Percentiles rank a stretch among this genome's conserved stretches.
Conservation (phyloP, 768 basidiomycete genomes). For the Trametes villosa region DNA sequence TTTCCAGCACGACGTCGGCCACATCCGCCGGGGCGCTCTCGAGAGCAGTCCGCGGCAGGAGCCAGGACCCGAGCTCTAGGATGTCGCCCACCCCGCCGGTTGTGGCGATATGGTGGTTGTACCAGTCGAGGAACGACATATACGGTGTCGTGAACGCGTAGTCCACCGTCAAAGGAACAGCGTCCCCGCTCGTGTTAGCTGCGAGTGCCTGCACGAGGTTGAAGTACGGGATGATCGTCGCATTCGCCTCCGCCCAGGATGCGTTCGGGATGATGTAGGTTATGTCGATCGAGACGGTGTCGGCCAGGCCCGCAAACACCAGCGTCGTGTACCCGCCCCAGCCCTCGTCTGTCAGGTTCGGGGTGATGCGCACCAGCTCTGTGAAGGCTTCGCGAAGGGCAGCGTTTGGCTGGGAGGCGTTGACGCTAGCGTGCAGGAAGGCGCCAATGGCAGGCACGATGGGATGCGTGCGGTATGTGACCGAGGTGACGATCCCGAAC, state of each 20-base stretch:
- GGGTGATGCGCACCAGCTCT: not conserved
- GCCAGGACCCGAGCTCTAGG: constrained; percentile 25
- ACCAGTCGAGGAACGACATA: constrained; percentile 22
- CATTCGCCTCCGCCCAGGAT: constrained; percentile 39
- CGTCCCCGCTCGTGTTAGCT: constrained; percentile 13
- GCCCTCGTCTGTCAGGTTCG: not conserved
- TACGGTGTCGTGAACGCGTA: constrained; percentile 20
- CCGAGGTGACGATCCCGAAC: constrained; percentile 43
- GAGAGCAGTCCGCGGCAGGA: constrained; percentile 29
- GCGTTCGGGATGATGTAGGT: constrained; percentile 39
- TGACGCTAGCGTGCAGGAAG: constrained; percentile 20
- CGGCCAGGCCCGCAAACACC: not conserved
- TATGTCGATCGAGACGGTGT: not conserved
- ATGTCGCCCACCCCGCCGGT: constrained; percentile 11
- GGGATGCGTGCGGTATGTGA: constrained; percentile 50
- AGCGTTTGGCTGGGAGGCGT: not conserved
- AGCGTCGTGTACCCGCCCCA: not conserved
- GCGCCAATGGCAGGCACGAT: constrained; percentile 37
- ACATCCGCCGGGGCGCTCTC: constrained; percentile 20
- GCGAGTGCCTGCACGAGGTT: constrained; percentile 32
- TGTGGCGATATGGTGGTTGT: constrained; percentile 11
- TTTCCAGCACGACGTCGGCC: constrained; percentile 17
- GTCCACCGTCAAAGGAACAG: constrained; percentile 21
- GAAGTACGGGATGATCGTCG: constrained; percentile 41
- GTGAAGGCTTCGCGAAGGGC: not conserved